Evolutionary conservation across 2,329 filamentous ascomycete species (phyloP).

Genomic region (Talaromyces piceae): DNA sequence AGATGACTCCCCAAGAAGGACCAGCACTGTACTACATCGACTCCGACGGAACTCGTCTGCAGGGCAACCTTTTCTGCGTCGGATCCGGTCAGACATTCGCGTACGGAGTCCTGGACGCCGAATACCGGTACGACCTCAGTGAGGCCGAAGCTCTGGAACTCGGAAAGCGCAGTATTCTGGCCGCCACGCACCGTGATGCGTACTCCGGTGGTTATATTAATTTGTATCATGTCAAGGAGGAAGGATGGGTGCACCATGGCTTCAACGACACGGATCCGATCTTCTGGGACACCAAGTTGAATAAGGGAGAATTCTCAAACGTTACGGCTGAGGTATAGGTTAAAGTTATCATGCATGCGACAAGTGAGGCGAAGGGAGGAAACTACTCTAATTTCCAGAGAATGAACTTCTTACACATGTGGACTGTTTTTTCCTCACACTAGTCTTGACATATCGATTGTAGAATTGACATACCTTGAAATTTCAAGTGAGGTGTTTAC

Average conservation of each 20-base stretch:
- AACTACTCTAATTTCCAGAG: background rate
- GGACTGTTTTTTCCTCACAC: no score
- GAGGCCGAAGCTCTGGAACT: conserved; percentile 86
- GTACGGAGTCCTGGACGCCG: conserved; percentile 92
- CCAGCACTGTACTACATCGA: conserved; percentile 99
- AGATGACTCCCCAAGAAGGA: conserved; percentile 67
- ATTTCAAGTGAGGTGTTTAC: no score
- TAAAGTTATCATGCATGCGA: background rate
- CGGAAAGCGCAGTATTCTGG: conserved; percentile 84
- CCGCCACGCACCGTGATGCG: conserved; percentile 94
- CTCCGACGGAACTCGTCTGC: conserved; percentile 84
- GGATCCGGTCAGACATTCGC: conserved; percentile 98
- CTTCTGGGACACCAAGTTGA: conserved; percentile 98
- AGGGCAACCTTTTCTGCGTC: conserved; percentile 96
- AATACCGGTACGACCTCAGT: conserved; percentile 83
- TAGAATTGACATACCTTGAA: no score
- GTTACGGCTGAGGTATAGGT: conserved; percentile 64
- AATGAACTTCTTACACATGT: background rate
- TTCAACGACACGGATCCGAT: conserved; percentile 98
- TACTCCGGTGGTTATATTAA: conserved; percentile 99
- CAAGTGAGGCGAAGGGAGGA: background rate
- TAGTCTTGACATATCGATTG: no score
- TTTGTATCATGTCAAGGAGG: conserved; percentile 97
- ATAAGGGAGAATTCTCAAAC: conserved; percentile 97
- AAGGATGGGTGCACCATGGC: conserved; percentile 97